Percentiles rank a stretch among this genome's conserved stretches.
phyloP scores from a whole-genome alignment of 805 yeast species.

The Wickerhamomyces ciferrii region DNA sequence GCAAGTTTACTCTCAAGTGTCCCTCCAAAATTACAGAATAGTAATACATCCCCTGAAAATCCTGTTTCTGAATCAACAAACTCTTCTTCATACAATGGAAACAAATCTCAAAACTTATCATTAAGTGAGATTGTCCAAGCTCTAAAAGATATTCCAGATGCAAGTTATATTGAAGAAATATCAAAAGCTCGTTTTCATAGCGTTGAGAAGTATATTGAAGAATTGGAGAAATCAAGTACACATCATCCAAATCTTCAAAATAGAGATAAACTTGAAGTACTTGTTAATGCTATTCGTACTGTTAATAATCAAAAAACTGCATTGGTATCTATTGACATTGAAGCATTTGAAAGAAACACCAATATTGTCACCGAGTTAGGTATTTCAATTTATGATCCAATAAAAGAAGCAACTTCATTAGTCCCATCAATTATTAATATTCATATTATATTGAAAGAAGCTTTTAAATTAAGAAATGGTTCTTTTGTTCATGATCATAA shows the following conservation, averaged over 20 bases:
- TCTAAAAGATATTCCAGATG: background rate
- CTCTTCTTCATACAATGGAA: background rate
- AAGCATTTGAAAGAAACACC: constrained; percentile 42
- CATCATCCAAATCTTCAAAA: background rate
- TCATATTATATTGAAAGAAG: constrained; percentile 38
- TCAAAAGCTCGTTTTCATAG: background rate
- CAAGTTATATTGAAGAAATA: background rate
- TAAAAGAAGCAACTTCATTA: constrained; percentile 29
- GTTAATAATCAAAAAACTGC: background rate
- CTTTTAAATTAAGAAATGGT: constrained; percentile 35
- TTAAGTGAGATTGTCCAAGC: background rate
- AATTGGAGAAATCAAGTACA: background rate
- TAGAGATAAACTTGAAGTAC: background rate
- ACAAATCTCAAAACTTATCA: background rate
- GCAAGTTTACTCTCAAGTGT: background rate
- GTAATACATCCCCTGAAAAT: no score
- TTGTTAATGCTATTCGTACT: background rate
- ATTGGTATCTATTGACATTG: constrained; percentile 41
- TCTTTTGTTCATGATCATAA: constrained; percentile 45
- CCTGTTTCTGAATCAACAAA: no score
- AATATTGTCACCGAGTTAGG: constrained; percentile 46
- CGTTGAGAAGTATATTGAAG: background rate
- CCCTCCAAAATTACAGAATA: background rate
- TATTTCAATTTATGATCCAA: constrained; percentile 45
- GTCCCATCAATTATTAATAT: constrained; percentile 32